Percentiles rank a stretch among this genome's conserved stretches.
phyloP scores from a whole-genome alignment of 129 eudicot species.

The Saposhnikovia divaricata region DNA sequence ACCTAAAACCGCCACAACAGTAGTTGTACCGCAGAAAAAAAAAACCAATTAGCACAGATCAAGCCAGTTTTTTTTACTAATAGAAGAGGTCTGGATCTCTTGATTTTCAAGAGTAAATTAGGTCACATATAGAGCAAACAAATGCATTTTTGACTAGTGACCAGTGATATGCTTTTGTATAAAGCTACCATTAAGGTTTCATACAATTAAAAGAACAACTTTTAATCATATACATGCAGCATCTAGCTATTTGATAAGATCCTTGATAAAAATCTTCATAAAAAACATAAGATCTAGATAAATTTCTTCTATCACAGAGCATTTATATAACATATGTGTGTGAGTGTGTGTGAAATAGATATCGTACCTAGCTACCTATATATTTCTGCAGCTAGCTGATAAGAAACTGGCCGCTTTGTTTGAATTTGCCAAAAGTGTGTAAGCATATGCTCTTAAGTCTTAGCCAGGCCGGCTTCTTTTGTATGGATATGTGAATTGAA shows the following conservation, averaged over 20 bases:
- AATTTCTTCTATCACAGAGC: neutral
- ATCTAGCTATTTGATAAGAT: neutral
- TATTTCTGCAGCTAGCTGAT: neutral
- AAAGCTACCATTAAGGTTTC: neutral
- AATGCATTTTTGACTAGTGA: neutral
- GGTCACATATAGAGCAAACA: neutral
- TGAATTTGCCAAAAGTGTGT: neutral
- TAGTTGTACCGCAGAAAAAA: neutral
- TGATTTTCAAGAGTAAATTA: neutral
- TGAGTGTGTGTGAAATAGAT: neutral
- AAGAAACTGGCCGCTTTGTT: neutral
- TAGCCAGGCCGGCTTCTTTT: neutral
- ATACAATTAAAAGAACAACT: neutral
- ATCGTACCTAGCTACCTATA: neutral
- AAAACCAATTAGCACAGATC: neutral
- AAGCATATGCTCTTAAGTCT: neutral
- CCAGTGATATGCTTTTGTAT: neutral
- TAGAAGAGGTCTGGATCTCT: neutral
- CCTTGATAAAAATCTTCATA: neutral
- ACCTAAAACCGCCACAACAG: neutral
- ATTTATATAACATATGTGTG: neutral
- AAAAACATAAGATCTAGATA: neutral
- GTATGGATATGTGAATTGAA: neutral
- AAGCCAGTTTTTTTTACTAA: neutral
- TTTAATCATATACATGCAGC: neutral